Evolutionary conservation across 805 yeast genomes (phyloP).

Genomic region (Tetrapisispora nanseiensis): DNA sequence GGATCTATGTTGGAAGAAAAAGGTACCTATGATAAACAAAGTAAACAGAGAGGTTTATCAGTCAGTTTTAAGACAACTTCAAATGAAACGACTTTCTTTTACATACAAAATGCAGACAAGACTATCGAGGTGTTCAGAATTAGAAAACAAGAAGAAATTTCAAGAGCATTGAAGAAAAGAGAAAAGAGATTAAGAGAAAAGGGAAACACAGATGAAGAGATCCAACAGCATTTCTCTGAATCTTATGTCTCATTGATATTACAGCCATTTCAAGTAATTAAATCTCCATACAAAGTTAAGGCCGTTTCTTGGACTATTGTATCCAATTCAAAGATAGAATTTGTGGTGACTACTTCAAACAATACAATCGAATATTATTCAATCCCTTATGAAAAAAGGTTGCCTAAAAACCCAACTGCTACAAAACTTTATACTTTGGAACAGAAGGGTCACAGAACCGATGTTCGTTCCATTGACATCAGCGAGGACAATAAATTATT

Average conservation of each 20-base stretch:
- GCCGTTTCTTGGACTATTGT: conserved; percentile 55
- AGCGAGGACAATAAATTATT: conserved; percentile 72
- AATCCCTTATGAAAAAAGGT: conserved; percentile 49
- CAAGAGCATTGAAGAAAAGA: conserved; percentile 67
- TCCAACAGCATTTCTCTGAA: conserved; percentile 38
- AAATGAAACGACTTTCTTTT: conserved; percentile 37
- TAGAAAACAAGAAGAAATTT: conserved; percentile 65
- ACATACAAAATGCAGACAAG: conserved; percentile 70
- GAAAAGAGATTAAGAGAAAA: conserved; percentile 69
- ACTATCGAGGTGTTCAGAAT: conserved; percentile 72
- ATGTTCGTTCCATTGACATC: conserved; percentile 72
- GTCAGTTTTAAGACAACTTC: conserved; percentile 37
- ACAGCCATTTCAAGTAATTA: conserved; percentile 58
- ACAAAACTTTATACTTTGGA: conserved; percentile 53
- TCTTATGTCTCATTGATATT: conserved; percentile 47
- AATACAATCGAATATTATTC: conserved; percentile 67
- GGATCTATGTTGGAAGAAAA: conserved; percentile 43
- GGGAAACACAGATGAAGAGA: conserved; percentile 53
- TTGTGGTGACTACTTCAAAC: conserved; percentile 57
- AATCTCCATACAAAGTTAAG: conserved; percentile 55
- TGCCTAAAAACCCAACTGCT: conserved; percentile 33
- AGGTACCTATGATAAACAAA: conserved; percentile 66
- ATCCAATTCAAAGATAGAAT: conserved; percentile 40
- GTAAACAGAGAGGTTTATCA: conserved; percentile 59
- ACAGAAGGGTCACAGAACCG: conserved; percentile 79